Evolutionary conservation across 2,329 filamentous ascomycete species (phyloP).

Genomic region (Penicillium vulpinum): DNA sequence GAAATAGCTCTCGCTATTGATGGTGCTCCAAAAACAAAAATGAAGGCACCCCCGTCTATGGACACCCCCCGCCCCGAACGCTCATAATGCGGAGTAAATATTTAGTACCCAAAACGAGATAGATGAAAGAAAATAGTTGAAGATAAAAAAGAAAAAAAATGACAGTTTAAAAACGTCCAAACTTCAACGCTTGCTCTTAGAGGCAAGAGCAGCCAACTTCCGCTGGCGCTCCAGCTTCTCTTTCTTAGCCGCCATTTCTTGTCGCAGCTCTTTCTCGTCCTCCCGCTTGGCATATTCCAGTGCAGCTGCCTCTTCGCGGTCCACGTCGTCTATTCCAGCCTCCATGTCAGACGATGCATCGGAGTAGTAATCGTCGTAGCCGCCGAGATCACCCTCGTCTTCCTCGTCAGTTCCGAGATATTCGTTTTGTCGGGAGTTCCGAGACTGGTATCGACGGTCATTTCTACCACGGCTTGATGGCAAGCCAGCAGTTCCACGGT

Average conservation of each 20-base stretch:
- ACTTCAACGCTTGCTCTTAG: constrained; percentile 32
- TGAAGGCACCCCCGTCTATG: constrained; percentile 24
- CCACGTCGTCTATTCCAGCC: constrained; percentile 49
- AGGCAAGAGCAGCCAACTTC: constrained; percentile 42
- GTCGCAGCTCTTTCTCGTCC: constrained; percentile 48
- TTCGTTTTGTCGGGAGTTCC: constrained; percentile 39
- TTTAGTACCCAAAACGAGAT: constrained; percentile 15
- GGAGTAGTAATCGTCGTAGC: constrained; percentile 46
- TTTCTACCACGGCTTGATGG: constrained; percentile 27
- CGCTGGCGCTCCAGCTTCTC: constrained; percentile 49
- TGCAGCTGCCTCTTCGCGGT: constrained; percentile 47
- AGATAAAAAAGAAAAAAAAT: neutral
- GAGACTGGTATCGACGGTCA: constrained; percentile 30
- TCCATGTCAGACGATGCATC: constrained; percentile 54
- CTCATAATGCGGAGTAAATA: constrained; percentile 35
- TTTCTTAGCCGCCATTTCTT: constrained; percentile 47
- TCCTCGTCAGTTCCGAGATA: constrained; percentile 52
- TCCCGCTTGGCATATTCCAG: constrained; percentile 45
- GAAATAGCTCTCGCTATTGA: constrained; percentile 22
- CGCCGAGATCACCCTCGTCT: constrained; percentile 46
- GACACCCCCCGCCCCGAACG: constrained; percentile 30
- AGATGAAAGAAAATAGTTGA: neutral
- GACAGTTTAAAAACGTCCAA: constrained; percentile 4
- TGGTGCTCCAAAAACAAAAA: constrained; percentile 16
- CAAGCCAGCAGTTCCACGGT: constrained; percentile 46